Conservation (phyloP, 2,329 filamentous ascomycete genomes). For the Microdochium bolleyi region DNA sequence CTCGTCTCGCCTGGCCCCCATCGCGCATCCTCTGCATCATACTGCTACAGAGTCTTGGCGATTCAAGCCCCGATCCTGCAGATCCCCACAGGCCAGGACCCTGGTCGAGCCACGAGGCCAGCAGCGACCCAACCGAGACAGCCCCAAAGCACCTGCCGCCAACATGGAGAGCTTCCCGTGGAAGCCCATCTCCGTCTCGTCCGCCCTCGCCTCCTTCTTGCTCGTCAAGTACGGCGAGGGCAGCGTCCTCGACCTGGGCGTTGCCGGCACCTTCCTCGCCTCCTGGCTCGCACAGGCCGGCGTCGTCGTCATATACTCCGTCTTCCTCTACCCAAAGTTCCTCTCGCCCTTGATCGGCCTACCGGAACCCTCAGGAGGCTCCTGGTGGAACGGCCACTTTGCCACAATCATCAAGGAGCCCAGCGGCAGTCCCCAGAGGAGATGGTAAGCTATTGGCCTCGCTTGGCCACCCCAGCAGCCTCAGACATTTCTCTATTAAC, state of each 20-base stretch:
- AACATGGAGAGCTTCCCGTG: constrained; percentile 18
- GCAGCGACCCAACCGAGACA: no score
- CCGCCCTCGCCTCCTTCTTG: constrained; percentile 22
- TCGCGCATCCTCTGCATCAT: no score
- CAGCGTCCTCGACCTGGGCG: constrained; percentile 21
- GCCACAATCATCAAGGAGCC: constrained; percentile 26
- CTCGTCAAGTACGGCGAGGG: constrained; percentile 13
- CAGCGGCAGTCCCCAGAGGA: constrained; percentile 34
- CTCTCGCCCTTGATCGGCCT: constrained; percentile 41
- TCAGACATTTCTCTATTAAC: not conserved
- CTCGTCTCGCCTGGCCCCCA: no score
- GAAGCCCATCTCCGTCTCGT: constrained; percentile 16
- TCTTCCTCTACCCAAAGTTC: constrained; percentile 39
- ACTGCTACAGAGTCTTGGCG: no score
- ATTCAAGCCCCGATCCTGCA: no score
- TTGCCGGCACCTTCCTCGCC: constrained; percentile 23
- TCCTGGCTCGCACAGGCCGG: constrained; percentile 26
- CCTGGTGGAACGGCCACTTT: constrained; percentile 42
- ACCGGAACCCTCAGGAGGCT: constrained; percentile 32
- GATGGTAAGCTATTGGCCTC: constrained; percentile 30
- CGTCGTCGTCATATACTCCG: constrained; percentile 28
- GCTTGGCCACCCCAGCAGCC: not conserved
- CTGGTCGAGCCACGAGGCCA: no score
- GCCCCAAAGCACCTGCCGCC: not conserved
- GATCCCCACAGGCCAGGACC: no score